Base-by-base conservation (phyloP, 306 rosid species). In the Acacia melanoxylon region DNA sequence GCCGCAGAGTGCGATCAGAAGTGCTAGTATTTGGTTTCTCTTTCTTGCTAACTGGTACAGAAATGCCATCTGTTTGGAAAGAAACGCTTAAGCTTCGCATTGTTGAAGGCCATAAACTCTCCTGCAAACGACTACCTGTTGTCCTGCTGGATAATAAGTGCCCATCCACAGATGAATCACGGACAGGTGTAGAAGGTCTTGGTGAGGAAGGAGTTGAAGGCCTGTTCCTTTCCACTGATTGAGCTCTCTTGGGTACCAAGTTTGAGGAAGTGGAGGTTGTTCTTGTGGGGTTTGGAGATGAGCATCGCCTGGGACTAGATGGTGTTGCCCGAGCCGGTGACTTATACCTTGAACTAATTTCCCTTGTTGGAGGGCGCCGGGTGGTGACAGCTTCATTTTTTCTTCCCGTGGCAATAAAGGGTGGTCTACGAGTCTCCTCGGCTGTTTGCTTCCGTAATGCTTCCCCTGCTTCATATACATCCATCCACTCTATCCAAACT, bases 21-120 rank as follows among this genome's bases (percentile, higher is more conserved):
- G 92, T 81, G 85, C 81, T 85, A 20, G 68, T 56, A 44, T 80
- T 85, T 19, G 94, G 90, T 81, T 89, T 94, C 83, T 89, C 97
- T 87, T 91, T 94, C 93, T 91, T 92, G 81, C 92, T 84, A 37
- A 89, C 91, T 8, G 98, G 98, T 75, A 91, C 89, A 42, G 97
- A 92, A 81, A 91, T 83, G 72, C 85, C n/a, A 81, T 92, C 98
- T 5, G 98, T 87, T 83, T 92, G 95, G 58, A 94, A 94, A 11
- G 98, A 94, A 61, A 92, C 98, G n/a, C 93, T 92, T 88, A 94
- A 83, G 78, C 98, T 94, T 29, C 98, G 83, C 98, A 94, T 94
- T 10, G 97, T 94, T 66, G 98, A 94, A 54, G 98, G 98, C 98
- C 98, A 94, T 86, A 94, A 83, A 77, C 95, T 59, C 31, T 94